Evolutionary conservation across 2,329 filamentous ascomycete genomes (phyloP), one percentile per base, ranked within the genome.

Genomic region (Aurifilum marmelostoma): DNA sequence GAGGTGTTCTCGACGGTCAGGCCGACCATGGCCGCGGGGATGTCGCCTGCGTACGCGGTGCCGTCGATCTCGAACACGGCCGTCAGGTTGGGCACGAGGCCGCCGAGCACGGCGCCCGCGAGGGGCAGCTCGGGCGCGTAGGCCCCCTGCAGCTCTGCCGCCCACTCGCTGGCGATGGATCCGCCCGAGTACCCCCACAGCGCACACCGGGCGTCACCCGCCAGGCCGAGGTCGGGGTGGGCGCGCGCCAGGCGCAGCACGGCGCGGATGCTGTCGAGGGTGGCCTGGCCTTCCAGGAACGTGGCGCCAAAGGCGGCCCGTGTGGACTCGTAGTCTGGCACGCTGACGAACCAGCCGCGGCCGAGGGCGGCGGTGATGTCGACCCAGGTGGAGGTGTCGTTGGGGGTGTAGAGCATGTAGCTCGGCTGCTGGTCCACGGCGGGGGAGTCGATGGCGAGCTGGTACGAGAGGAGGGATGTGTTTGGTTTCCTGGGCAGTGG

Each of bases 311-410:
- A 56, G 52, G 52, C 52, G 27, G 52, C 52, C 24, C 1, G 16
- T 4, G 52, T 56, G 24, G 52, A 56, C 52, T 56, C 52, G 52
- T 56, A 56, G 52, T 56, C 52, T 3, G 52, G 52, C 24, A 56
- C 52, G 52, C 24, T 56, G 52, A 56, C 52, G 52, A 56, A 56
- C 52, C 52, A 56, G 52, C 52, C 52, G 52, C 52, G 52, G 52
- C 52, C 52, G 12, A 56, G 52, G 52, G 52, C 24, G 52, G 52
- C 52, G 24, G 52, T 56, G 52, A 56, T 29, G 52, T 56, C 52
- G 12, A 56, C 24, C 24, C 24, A 56, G 27, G 9, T 1, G 24
- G 12, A 4, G 12, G 52, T 56, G 52, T 11, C 27, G 52, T 56
- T 56, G 24, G 52, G 52, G 14, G 52, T 29, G 52, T 56, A 56